phyloP scores from a whole-genome alignment of 305 asterid genomes.

The Galium porrigens region DNA sequence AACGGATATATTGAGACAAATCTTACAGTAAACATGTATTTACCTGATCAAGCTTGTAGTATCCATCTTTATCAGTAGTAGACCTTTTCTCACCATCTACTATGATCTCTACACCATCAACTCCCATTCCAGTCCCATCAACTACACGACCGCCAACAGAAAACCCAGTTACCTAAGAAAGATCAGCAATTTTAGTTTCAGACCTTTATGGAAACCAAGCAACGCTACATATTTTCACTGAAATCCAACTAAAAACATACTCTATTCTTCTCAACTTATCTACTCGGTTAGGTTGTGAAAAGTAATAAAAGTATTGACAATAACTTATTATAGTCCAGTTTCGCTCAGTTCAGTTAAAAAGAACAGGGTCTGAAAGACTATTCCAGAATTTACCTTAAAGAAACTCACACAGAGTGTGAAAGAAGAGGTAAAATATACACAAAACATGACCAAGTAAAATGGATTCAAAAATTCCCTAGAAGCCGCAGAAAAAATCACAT shows the following conservation, averaged over 20 bases:
- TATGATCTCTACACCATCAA: conserved; percentile 49
- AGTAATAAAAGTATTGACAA: neutral
- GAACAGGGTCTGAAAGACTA: neutral
- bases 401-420: neutral
- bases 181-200: conserved; percentile 10
- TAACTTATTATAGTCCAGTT: neutral
- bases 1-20: neutral
- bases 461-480: neutral
- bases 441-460: neutral
- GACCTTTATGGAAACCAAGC: neutral
- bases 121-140: conserved; percentile 69
- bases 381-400: neutral
- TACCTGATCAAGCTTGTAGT: conserved; percentile 98
- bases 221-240: neutral
- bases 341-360: neutral
- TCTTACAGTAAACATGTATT: conserved; percentile 15
- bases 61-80: conserved; percentile 63
- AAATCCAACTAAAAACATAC: neutral
- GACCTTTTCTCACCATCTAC: conserved; percentile 80
- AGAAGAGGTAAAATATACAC: neutral
- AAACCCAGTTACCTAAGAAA: conserved; percentile 82
- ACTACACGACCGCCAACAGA: conserved; percentile 94
- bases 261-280: neutral
- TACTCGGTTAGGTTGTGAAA: neutral
- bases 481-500: conserved; percentile 1